These are phyloP conservation scores for Drosera spatulata DNA, from an alignment of 179 eudicot species.

Conservation along the genomic window DNA sequence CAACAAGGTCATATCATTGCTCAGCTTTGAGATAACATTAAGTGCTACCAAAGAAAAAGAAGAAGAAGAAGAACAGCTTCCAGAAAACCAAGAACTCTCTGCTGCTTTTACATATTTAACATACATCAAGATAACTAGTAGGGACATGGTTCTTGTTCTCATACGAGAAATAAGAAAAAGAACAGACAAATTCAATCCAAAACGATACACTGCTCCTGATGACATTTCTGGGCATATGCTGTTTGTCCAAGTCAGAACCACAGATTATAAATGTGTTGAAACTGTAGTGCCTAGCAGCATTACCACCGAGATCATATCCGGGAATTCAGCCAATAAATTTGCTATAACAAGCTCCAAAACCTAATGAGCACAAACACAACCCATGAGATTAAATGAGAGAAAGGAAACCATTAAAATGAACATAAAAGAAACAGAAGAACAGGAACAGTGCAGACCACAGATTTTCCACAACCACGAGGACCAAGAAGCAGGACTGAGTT, in stretches of 20 bases:
- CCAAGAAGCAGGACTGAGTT: constrained; percentile 93
- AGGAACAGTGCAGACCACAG: constrained; percentile 26
- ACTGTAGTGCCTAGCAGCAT: constrained; percentile 2
- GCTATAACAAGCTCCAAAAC: constrained; percentile 82
- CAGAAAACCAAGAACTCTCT: neutral
- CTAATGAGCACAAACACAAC: constrained; percentile 14
- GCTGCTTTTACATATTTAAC: too few species aligned
- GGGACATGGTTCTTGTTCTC: too few species aligned
- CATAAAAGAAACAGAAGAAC: neutral
- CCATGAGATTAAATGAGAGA: too few species aligned
- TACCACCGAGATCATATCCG: constrained; percentile 87
- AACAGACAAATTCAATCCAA: too few species aligned
- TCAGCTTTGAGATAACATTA: neutral
- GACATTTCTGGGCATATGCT: too few species aligned
- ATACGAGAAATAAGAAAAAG: too few species aligned
- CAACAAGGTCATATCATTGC: constrained; percentile 1
- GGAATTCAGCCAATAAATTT: constrained; percentile 56
- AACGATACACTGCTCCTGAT: too few species aligned
- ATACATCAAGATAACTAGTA: too few species aligned
- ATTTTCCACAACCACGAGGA: constrained; percentile 89
- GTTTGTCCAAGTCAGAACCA: too few species aligned
- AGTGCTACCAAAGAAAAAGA: neutral
- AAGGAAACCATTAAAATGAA: too few species aligned
- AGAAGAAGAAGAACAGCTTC: neutral
- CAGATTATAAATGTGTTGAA: too few species aligned